Evolutionary conservation across 768 basidiomycete genomes (phyloP).

Genomic region (Pisolithus tinctorius): DNA sequence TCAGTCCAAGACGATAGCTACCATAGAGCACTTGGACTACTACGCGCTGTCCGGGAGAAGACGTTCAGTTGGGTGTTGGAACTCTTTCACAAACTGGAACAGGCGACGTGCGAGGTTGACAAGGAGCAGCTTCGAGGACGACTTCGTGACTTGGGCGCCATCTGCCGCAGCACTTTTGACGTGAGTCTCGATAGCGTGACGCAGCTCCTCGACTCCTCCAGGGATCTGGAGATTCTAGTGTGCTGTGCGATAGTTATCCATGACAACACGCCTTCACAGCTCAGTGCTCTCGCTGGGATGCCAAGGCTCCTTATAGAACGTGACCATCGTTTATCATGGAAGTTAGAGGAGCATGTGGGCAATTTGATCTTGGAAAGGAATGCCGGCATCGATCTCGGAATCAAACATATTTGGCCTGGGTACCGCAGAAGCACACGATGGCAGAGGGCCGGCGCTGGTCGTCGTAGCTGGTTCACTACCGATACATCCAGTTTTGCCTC

Average conservation of each 20-base stretch:
- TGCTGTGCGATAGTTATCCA: not conserved
- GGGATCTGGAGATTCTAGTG: not conserved
- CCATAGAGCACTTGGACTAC: conserved; percentile 11
- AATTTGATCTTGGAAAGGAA: not conserved
- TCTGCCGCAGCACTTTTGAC: conserved; percentile 3
- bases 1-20: too few relatives aligned
- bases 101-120: not conserved
- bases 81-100: conserved; percentile 13
- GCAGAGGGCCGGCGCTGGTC: too few relatives aligned
- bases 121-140: not conserved
- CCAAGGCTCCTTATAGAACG: not conserved
- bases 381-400: not conserved
- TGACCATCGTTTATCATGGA: not conserved
- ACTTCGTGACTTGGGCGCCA: conserved; percentile 1
- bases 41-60: conserved; percentile 21
- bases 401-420: not conserved
- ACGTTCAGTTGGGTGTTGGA: conserved; percentile 28
- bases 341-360: not conserved
- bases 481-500: conserved; percentile 4
- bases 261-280: not conserved
- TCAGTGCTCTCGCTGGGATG: not conserved
- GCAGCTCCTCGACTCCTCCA: not conserved
- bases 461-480: not conserved
- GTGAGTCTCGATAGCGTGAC: not conserved
- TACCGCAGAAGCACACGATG: not conserved